Conservation (phyloP, 805 yeast species). For the Candida incommunis region DNA sequence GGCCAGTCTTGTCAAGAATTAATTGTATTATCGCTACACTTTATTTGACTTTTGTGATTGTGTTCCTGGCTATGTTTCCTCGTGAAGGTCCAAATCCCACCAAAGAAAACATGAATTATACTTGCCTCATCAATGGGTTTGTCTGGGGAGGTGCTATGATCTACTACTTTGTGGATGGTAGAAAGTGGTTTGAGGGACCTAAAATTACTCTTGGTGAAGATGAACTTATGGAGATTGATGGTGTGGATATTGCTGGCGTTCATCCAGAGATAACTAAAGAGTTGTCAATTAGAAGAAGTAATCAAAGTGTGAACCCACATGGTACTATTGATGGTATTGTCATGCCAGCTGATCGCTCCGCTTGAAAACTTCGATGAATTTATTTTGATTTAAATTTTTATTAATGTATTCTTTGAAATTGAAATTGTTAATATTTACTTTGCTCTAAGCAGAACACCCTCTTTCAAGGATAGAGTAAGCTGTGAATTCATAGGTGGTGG, state of each 20-base stretch:
- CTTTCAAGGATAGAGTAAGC: neutral
- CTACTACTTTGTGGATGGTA: conserved; percentile 39
- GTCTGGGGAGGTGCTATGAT: conserved; percentile 39
- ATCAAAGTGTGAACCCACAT: neutral
- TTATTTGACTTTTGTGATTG: conserved; percentile 39
- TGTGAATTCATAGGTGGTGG: neutral
- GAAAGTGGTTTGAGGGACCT: conserved; percentile 47
- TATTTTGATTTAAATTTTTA: too few relatives aligned
- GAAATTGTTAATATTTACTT: too few relatives aligned
- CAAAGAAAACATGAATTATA: conserved; percentile 51
- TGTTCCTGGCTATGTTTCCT: conserved; percentile 49
- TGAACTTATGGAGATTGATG: conserved; percentile 1
- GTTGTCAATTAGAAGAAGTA: neutral
- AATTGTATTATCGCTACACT: conserved; percentile 33
- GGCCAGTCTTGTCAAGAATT: conserved; percentile 30
- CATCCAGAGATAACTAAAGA: neutral
- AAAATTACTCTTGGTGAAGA: conserved; percentile 12
- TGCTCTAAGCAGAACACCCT: neutral
- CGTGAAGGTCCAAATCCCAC: conserved; percentile 19
- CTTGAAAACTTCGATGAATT: neutral
- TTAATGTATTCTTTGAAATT: neutral
- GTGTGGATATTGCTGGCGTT: neutral
- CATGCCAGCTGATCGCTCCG: neutral
- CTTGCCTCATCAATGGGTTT: conserved; percentile 48
- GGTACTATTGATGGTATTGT: too few relatives aligned